These are phyloP conservation scores for Ricinus communis DNA, from an alignment of 345 rosid genomes.

Conservation along the genomic window DNA sequence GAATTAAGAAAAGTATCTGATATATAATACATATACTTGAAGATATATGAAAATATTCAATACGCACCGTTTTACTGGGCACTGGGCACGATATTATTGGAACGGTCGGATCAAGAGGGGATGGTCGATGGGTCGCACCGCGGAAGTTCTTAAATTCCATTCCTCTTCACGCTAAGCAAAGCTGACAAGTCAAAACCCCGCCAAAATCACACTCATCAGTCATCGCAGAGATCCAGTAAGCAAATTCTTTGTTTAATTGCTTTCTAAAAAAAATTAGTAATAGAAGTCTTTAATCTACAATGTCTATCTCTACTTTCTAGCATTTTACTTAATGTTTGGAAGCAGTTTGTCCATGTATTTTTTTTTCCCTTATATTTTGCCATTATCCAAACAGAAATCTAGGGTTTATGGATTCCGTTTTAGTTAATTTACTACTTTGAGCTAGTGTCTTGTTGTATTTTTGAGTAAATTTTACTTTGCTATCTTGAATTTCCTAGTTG, in stretches of 20 bases:
- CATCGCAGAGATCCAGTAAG: neutral
- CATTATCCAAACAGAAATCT: neutral
- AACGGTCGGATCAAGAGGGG: no score
- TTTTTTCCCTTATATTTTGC: neutral
- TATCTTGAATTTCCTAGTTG: neutral
- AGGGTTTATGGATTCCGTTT: conserved; percentile 3
- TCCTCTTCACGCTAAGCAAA: no score
- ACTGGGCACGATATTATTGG: no score
- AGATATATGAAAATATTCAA: no score
- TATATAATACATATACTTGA: no score
- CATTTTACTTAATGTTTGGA: neutral
- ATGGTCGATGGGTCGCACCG: no score
- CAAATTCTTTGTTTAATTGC: neutral
- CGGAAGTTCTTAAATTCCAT: neutral
- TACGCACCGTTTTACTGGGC: no score
- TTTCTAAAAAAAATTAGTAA: neutral
- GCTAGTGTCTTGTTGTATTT: no score
- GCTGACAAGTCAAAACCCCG: no score
- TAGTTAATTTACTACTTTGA: neutral
- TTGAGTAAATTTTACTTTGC: neutral
- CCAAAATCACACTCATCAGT: neutral
- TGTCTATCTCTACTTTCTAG: neutral
- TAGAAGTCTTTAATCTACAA: neutral
- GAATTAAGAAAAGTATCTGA: no score
- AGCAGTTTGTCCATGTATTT: neutral